Evolutionary conservation across 495 filamentous ascomycete genomes (phyloP).

Genomic region (Hypoxylon fragiforme): DNA sequence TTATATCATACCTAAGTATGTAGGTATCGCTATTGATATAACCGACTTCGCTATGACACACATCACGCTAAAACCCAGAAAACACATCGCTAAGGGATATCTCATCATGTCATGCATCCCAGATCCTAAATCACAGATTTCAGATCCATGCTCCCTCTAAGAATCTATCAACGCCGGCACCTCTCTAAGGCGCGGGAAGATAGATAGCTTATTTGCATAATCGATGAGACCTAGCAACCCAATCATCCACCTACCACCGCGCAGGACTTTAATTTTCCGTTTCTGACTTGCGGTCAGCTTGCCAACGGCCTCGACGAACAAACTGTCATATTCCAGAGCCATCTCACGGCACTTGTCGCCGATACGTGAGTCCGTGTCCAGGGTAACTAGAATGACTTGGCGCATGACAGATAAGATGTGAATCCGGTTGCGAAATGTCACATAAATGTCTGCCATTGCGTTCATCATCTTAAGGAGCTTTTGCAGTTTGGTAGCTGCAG

Average conservation of each 20-base stretch:
- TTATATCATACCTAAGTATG: too few relatives aligned
- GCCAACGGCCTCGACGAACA: not conserved
- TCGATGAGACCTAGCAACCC: not conserved
- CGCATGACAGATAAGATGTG: constrained; percentile 1
- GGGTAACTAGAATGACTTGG: not conserved
- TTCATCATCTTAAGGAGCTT: constrained; percentile 1
- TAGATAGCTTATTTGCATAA: not conserved
- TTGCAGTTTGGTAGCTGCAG: not conserved
- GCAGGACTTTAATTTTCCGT: not conserved
- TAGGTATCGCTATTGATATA: not conserved
- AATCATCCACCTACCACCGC: not conserved
- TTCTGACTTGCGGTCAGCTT: not conserved
- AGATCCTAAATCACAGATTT: not conserved
- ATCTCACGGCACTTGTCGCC: not conserved
- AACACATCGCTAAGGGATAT: not conserved
- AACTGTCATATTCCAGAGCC: not conserved
- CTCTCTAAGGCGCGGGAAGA: not conserved
- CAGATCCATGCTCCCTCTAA: not conserved
- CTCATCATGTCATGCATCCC: not conserved
- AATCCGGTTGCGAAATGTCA: not conserved
- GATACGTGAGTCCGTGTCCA: not conserved
- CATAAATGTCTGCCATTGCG: not conserved
- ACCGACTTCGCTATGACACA: not conserved
- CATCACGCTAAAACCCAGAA: not conserved
- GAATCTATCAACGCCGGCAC: not conserved